phyloP scores from a whole-genome alignment of 2,329 filamentous ascomycete species.

The Diaporthe batatas region DNA sequence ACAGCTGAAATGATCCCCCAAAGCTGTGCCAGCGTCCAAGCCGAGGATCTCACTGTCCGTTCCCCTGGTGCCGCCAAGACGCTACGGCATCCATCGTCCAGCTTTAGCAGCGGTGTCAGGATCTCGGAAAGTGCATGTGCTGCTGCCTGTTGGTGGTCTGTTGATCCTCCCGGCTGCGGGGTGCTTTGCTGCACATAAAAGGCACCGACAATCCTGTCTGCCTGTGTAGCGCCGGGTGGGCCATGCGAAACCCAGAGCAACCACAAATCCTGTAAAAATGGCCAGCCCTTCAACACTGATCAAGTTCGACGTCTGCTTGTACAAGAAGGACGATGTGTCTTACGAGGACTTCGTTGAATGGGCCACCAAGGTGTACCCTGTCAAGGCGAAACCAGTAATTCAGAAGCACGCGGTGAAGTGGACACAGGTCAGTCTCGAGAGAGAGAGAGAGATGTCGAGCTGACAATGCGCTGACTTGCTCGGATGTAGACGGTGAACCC shows the following conservation, averaged over 20 bases:
- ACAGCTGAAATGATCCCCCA: too few relatives aligned
- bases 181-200: background rate
- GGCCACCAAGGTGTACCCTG: conserved; percentile 24
- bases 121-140: background rate
- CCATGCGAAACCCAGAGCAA: background rate
- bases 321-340: conserved; percentile 13
- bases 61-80: too few relatives aligned
- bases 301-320: conserved; percentile 33
- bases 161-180: background rate
- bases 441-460: background rate
- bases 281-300: conserved; percentile 3
- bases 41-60: too few relatives aligned
- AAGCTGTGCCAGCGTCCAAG: too few relatives aligned
- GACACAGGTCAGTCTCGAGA: conserved; percentile 6
- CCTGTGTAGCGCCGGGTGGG: too few relatives aligned
- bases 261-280: background rate
- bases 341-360: conserved; percentile 23
- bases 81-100: too few relatives aligned
- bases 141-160: background rate
- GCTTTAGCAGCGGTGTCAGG: background rate
- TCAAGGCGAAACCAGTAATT: conserved; percentile 9
- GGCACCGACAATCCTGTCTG: background rate
- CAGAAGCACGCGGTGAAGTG: conserved; percentile 27
- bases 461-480: background rate
- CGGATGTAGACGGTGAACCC: conserved; percentile 8